Conservation (phyloP, 2,329 filamentous ascomycete species). For the Colletotrichum eremochloae region DNA sequence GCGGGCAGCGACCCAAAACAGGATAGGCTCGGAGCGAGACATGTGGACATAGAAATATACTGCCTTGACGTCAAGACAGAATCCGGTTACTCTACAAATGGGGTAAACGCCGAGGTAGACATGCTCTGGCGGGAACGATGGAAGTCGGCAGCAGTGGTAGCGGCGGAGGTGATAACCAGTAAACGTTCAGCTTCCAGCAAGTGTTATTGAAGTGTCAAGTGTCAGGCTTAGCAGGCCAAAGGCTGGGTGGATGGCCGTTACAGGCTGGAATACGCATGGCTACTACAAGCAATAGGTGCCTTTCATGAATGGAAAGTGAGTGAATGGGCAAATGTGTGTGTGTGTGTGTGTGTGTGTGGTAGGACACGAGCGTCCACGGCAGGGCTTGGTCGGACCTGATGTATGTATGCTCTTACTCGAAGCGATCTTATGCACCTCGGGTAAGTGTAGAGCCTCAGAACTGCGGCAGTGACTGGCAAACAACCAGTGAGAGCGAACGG, state of each 20-base stretch:
- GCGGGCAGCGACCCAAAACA: background rate
- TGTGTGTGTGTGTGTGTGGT: background rate
- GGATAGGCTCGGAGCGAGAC: background rate
- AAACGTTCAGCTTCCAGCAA: background rate
- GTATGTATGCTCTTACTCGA: background rate
- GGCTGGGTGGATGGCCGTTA: constrained; percentile 5
- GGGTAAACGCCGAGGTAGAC: background rate
- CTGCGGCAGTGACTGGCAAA: background rate
- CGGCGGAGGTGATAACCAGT: background rate
- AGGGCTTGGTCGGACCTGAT: background rate
- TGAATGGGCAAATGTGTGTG: background rate
- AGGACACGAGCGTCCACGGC: background rate
- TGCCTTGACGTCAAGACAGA: background rate
- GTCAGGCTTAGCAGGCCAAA: background rate
- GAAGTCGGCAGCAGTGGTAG: background rate
- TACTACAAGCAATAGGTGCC: constrained; percentile 10
- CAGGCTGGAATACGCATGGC: constrained; percentile 8
- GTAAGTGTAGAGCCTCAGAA: background rate
- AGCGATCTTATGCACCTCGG: background rate
- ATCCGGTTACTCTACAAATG: background rate
- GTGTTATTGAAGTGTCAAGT: background rate
- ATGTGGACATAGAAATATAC: background rate
- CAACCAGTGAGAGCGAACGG: constrained; percentile 6
- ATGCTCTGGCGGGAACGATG: background rate
- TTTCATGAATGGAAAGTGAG: constrained; percentile 19